A percentile compares a stretch with the other conserved stretches of the same genome.
Conservation (phyloP, 2,329 filamentous ascomycete genomes). For the Sordariomycetes sp. region DNA sequence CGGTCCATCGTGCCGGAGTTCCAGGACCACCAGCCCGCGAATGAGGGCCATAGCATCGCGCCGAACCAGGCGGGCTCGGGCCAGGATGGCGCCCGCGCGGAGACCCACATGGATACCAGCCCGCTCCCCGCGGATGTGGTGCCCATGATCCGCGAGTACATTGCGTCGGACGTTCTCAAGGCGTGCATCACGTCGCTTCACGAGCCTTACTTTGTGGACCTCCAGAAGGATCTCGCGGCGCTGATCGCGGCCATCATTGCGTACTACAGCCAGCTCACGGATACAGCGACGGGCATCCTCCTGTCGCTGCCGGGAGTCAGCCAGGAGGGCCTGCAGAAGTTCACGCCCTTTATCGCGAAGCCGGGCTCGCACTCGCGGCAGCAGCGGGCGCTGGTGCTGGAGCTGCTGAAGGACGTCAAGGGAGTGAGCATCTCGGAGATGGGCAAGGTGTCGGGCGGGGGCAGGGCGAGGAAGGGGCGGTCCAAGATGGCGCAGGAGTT, state of each 20-base stretch:
- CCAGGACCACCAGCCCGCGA: conserved; percentile 6
- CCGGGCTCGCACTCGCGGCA: conserved; percentile 55
- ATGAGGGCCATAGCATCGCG: conserved; percentile 9
- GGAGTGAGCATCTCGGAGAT: conserved; percentile 90
- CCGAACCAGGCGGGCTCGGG: not conserved
- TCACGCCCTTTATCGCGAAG: conserved; percentile 49
- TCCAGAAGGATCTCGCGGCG: conserved; percentile 82
- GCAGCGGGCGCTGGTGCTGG: conserved; percentile 72
- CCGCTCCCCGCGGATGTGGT: conserved; percentile 43
- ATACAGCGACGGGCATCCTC: conserved; percentile 66
- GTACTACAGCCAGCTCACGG: conserved; percentile 58
- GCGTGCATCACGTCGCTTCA: conserved; percentile 84
- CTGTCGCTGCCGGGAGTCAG: conserved; percentile 69
- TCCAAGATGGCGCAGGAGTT: conserved; percentile 57
- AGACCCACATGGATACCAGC: conserved; percentile 22
- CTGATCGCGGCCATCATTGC: conserved; percentile 80
- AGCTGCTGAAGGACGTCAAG: conserved; percentile 75
- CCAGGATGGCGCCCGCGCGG: conserved; percentile 2
- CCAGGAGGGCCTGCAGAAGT: conserved; percentile 53
- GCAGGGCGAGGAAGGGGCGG: conserved; percentile 30
- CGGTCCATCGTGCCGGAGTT: conserved; percentile 79
- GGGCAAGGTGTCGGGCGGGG: conserved; percentile 60
- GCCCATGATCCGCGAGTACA: conserved; percentile 73
- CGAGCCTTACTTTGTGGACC: conserved; percentile 92
- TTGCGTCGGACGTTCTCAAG: conserved; percentile 78